Base-by-base conservation (phyloP, 2,329 filamentous ascomycete genomes). In the Claviceps purpurea region DNA sequence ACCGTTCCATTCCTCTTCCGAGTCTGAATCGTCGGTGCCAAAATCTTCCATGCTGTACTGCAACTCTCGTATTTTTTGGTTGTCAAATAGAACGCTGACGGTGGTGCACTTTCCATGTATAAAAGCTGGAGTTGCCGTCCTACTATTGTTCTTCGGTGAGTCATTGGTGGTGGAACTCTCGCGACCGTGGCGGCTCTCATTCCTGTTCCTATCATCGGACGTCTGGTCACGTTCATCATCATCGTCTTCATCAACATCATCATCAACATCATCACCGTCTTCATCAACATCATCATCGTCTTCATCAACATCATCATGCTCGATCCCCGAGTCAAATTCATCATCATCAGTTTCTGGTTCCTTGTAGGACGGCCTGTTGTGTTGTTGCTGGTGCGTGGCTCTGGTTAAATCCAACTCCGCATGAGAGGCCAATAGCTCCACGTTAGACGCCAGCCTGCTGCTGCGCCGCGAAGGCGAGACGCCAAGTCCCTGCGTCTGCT, bases 1-100 rank as follows among this genome's bases (percentile, higher is more conserved):
- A 4, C 77, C 79, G 49, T 81, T 73, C 78, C 75, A 79, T 34
- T 79, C 76, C 1, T 71, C 76, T 66, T 78, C 77, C 2, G 70
- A 72, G 40, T 79, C 74, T 39, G 79, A 76, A 52, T 78, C 74
- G 3, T 73, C 73, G 3, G 72, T 68, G 66, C 85, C 66, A 14
- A 91, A 90, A 62, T 91, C 85, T 1, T 76, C 79, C 72, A 89
- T 87, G 22, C 75, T 76, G 56, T 76, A 87, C 55, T 84, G 81
- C 24, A 76, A 69, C 67, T 89, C 86, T 2, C 75, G 74, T 5
- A 82, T 81, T 55, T 87, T 82, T 61, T 87, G 78, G 62, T 90
- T 90, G 65, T 90, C 87, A 57, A 90, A 82, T 45, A 79, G 71
- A 44, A 90, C 76, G 54, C 85, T 78, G 18, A 90, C 85, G 5